Base-by-base conservation (phyloP, 805 yeast species). In the Candida takata region DNA sequence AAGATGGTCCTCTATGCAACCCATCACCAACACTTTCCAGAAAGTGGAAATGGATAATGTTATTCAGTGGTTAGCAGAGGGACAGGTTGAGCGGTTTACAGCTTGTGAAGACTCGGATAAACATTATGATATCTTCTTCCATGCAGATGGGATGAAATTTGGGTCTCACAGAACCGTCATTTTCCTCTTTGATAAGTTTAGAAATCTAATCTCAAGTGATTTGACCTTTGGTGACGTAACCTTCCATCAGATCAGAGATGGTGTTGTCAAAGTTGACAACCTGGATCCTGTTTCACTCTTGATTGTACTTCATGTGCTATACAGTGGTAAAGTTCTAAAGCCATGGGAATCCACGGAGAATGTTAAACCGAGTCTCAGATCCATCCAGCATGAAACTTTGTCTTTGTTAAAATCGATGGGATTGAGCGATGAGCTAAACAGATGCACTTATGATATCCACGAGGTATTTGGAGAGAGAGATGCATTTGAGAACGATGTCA, bases 271-370 rank as follows among this genome's bases (percentile, higher is more conserved):
- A 5, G 41, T 34, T 33, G 61, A 28, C 5, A 36, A 37, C 23
- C 8, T 52, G 3, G 21, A 31, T 9, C 31, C 49, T 5, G 42
- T 43, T 4, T 46, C 65, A 13, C 33, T 68, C 9, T 52, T 63
- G 23, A 57, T 79, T 3, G 48, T 72, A 8, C 42, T 73, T 6
- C 72, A 73, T 47, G 65, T 64, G 36, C 36, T 74, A 1, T 79
- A 78, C 47, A 70, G 79, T 0, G 75, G 74, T 35, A 47, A 49
- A 12, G 51, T 59, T 4, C 28, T 70, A 5, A 65, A 61, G 28
- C 52, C 73, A 8, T 75, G 81, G 81, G 66, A 61, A 12, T 27
- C 48, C 3, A 48, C 49, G 6, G 37, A 35, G 3, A 36, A 36
- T 16, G 14, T 23, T 3, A 19, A 27, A 4, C 13, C n/a, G 28